phyloP scores from a whole-genome alignment of 176 grass and related monocot genomes.

The Melocanna baccifera region DNA sequence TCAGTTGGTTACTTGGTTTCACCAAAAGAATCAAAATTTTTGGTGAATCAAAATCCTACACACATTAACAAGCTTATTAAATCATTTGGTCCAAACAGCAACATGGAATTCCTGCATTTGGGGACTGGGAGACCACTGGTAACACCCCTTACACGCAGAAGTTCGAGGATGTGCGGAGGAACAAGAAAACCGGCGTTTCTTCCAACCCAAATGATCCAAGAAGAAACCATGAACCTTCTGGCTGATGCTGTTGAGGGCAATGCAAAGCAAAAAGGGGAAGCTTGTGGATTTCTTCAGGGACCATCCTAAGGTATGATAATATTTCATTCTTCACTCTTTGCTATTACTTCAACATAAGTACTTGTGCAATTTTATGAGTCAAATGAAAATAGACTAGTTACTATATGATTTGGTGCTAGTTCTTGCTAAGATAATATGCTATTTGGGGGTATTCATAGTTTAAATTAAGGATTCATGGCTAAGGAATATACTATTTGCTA shows the following conservation, averaged over 20 bases:
- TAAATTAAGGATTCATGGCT: neutral
- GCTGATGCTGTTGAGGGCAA: slow-evolving; percentile 34
- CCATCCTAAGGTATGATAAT: slow-evolving; percentile 63
- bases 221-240: slow-evolving; percentile 36
- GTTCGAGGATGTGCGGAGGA: slow-evolving; percentile 43
- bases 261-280: slow-evolving; percentile 58
- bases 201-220: neutral
- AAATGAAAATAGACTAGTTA: neutral
- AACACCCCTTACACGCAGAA: slow-evolving; percentile 34
- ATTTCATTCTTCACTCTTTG: neutral
- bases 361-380: neutral
- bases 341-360: neutral
- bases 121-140: neutral
- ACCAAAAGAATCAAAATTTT: neutral
- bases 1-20: neutral
- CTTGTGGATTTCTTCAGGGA: slow-evolving; percentile 61
- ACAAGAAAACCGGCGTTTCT: neutral
- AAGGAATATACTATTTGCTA: neutral
- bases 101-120: slow-evolving; percentile 29
- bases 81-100: slow-evolving; percentile 21
- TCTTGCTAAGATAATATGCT: neutral
- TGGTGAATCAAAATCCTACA: too few relatives aligned
- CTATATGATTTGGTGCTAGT: neutral
- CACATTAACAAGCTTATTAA: neutral
- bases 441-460: neutral